A percentile compares a stretch with the other conserved stretches of the same genome.
phyloP scores from a whole-genome alignment of 1,139 yeast genomes.

The Saccharomyces pastorianus region DNA sequence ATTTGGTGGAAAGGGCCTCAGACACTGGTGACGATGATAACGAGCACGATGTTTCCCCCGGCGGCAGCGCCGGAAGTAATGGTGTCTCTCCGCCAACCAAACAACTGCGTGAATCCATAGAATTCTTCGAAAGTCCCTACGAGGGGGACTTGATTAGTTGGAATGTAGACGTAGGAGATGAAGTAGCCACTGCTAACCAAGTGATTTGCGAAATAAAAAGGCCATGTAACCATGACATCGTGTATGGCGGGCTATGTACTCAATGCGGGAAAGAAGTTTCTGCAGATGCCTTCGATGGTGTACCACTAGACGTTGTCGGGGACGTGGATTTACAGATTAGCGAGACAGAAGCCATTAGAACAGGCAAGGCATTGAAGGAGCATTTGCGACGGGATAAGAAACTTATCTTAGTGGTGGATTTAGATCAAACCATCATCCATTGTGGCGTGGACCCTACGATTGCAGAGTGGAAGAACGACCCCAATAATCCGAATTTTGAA shows the following conservation, averaged over 20 bases:
- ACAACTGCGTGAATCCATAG: conserved; percentile 25
- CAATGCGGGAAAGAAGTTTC: conserved; percentile 83
- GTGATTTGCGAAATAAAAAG: conserved; percentile 55
- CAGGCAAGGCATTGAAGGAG: conserved; percentile 61
- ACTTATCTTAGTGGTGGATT: conserved; percentile 84
- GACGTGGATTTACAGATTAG: conserved; percentile 80
- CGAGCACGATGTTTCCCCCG: conserved; percentile 1
- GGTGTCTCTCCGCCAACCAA: conserved; percentile 11
- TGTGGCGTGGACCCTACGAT: conserved; percentile 97
- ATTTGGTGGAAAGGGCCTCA: conserved; percentile 27
- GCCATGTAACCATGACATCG: conserved; percentile 91
- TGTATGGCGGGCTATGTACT: conserved; percentile 92
- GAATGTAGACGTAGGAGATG: conserved; percentile 49
- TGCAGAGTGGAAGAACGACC: conserved; percentile 90
- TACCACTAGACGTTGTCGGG: conserved; percentile 63
- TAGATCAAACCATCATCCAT: conserved; percentile 95
- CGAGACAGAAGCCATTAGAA: conserved; percentile 74
- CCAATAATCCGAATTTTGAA: conserved; percentile 73
- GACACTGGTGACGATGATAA: conserved; percentile 1
- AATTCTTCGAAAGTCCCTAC: conserved; percentile 66
- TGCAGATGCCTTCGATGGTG: conserved; percentile 58
- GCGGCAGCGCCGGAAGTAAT: neutral
- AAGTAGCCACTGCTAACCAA: conserved; percentile 44
- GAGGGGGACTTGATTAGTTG: conserved; percentile 58
- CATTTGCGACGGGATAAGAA: conserved; percentile 56